Percentiles rank a stretch among this genome's conserved stretches.
These are phyloP conservation scores for Apostasia ramifera DNA, from an alignment of 106 monocot species.

Conservation along the genomic window DNA sequence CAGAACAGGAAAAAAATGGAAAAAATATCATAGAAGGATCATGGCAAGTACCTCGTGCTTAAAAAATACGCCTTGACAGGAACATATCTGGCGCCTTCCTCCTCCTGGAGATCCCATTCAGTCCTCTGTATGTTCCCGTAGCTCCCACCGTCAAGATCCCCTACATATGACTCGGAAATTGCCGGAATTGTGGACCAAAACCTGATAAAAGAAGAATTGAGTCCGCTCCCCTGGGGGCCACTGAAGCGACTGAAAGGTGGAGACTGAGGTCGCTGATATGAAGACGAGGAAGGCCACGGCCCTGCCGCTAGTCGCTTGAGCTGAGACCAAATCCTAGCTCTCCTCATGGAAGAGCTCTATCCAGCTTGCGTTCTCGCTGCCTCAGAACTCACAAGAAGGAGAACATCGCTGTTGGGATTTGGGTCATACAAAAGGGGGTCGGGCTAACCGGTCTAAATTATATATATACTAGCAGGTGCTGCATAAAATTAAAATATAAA, in stretches of 20 bases:
- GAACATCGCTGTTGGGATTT: no score
- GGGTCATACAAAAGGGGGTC: no score
- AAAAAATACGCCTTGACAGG: slow-evolving; percentile 62
- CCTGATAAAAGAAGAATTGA: slow-evolving; percentile 7
- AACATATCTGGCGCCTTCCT: slow-evolving; percentile 33
- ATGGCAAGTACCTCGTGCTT: slow-evolving; percentile 31
- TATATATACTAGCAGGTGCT: no score
- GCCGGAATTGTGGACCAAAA: slow-evolving; percentile 21
- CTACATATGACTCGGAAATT: slow-evolving; percentile 13
- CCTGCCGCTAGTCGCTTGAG: slow-evolving; percentile 6
- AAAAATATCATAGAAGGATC: no score
- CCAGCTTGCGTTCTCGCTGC: neutral
- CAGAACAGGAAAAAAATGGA: no score
- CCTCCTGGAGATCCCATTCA: slow-evolving; percentile 13
- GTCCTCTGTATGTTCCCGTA: slow-evolving; percentile 7
- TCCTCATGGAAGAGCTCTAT: slow-evolving; percentile 15
- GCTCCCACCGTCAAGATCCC: slow-evolving; percentile 8
- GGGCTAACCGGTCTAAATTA: no score
- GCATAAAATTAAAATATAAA: no score
- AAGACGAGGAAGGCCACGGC: neutral
- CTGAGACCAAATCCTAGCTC: slow-evolving; percentile 10
- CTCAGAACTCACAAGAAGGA: no score
- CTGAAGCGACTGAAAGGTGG: neutral
- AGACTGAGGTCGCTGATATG: neutral
- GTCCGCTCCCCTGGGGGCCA: neutral